Evolutionary conservation across 495 filamentous ascomycete species (phyloP).

Genomic region (Aspergillus conjunctus): DNA sequence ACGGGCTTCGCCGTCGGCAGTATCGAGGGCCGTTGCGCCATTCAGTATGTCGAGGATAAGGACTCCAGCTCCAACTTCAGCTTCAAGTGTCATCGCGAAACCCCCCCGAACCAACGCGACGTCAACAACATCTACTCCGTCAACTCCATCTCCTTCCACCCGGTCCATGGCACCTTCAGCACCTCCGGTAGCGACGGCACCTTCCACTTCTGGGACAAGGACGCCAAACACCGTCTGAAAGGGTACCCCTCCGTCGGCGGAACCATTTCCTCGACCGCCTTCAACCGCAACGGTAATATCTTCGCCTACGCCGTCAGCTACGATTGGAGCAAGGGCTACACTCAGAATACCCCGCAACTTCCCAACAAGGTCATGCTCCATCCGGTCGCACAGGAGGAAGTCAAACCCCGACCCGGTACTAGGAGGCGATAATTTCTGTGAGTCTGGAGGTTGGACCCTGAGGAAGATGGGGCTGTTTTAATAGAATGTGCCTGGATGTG

Average conservation of each 20-base stretch:
- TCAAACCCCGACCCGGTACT: conserved; percentile 72
- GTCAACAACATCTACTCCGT: conserved; percentile 83
- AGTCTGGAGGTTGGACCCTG: neutral
- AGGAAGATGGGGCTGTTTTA: neutral
- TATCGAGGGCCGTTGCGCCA: conserved; percentile 87
- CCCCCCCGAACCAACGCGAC: conserved; percentile 61
- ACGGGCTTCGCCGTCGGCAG: conserved; percentile 83
- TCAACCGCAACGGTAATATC: conserved; percentile 74
- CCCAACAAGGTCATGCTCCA: conserved; percentile 89
- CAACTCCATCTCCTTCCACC: conserved; percentile 89
- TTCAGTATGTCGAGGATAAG: conserved; percentile 88
- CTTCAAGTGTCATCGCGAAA: conserved; percentile 91
- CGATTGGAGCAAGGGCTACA: conserved; percentile 92
- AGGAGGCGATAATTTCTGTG: conserved; percentile 63
- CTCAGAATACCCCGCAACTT: conserved; percentile 65
- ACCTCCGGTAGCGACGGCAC: conserved; percentile 88
- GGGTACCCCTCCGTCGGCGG: conserved; percentile 84
- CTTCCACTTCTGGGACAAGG: conserved; percentile 91
- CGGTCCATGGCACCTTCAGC: conserved; percentile 83
- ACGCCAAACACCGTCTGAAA: conserved; percentile 82
- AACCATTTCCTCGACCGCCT: conserved; percentile 75
- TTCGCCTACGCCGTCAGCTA: conserved; percentile 93
- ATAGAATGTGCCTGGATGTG: neutral
- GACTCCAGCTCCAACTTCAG: conserved; percentile 81
- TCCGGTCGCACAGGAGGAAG: conserved; percentile 72